Base-by-base conservation (phyloP, 129 eudicot genomes). In the Dittrichia graveolens region DNA sequence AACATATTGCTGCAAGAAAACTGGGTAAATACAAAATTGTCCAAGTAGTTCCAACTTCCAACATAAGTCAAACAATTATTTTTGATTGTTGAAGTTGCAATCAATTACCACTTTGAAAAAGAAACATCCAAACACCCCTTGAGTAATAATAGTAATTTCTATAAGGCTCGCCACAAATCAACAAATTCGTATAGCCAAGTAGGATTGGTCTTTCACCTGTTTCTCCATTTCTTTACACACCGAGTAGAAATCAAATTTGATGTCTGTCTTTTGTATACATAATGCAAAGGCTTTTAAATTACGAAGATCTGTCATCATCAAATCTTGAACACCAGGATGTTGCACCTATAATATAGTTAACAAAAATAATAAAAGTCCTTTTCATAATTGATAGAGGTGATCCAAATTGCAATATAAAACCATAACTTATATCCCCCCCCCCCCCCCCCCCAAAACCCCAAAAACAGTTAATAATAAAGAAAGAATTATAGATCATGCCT, bases 261-360 rank as follows among this genome's bases (percentile, higher is more conserved):
- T 67, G 65, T 94, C 98, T 35, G 96, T 90, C 83, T 90, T 94
- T 76, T 94, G 98, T 86, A 94, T 76, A 84, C 85, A 90, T 13
- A 90, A 74, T 9, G 98, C 97, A 69, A 94, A 90, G 77, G 96
- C 96, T 86, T 94, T 86, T 89, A 90, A 62, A 83, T 94, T 94
- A 14, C 88, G 86, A 63, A 94, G 79, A 85, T 90, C 98, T 9
- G 98, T 94, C 93, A 94, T 90, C 98, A 94, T 94, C 83, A 94
- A 78, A 18, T 90, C 90, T 78, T 90, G 97, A 68, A 90, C 88
- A 15, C 97, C 97, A 4, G 98, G 98, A 86, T 94, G 98, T 74
- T 94, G 98, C 44, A 94, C 96, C 98, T 94, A 71, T 11, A 41
- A 64, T 43, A 64, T 64, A 8, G 0, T 14, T 41, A n/a, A n/a